Percentiles rank a stretch among this genome's conserved stretches.
phyloP scores from a whole-genome alignment of 2,329 filamentous ascomycete genomes.

The Fonsecaea nubica region DNA sequence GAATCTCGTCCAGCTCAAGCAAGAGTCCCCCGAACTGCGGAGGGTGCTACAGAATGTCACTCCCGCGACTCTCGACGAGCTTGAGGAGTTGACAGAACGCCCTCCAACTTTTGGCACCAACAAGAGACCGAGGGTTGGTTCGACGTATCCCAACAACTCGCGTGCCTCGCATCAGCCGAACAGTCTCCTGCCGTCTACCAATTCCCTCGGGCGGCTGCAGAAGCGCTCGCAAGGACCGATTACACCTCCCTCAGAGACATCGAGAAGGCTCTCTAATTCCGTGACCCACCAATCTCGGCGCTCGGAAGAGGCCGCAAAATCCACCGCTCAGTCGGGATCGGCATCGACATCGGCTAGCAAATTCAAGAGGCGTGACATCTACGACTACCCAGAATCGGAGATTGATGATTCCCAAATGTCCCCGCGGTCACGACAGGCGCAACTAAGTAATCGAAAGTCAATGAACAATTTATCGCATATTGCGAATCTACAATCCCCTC shows the following conservation, averaged over 20 bases:
- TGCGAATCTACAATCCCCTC: constrained; percentile 17
- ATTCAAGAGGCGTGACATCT: constrained; percentile 35
- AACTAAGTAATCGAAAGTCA: constrained; percentile 17
- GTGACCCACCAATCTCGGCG: constrained; percentile 9
- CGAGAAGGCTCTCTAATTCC: constrained; percentile 16
- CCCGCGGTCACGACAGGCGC: constrained; percentile 33
- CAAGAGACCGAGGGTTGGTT: neutral
- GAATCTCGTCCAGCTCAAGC: constrained; percentile 18
- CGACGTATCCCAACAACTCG: neutral
- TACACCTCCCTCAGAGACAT: constrained; percentile 24
- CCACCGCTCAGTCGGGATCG: constrained; percentile 2
- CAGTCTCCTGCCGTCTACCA: constrained; percentile 2
- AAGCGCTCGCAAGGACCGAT: constrained; percentile 13
- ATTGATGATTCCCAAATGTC: constrained; percentile 41
- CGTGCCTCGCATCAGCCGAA: neutral
- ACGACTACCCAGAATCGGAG: constrained; percentile 38
- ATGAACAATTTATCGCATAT: constrained; percentile 23
- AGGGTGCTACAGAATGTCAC: constrained; percentile 28
- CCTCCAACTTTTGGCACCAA: constrained; percentile 21
- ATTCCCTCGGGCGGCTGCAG: constrained; percentile 5
- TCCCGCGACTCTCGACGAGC: constrained; percentile 33
- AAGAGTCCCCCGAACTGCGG: constrained; percentile 34
- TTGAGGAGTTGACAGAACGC: constrained; percentile 30
- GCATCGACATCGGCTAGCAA: constrained; percentile 33
- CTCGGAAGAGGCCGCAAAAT: constrained; percentile 3